phyloP scores from a whole-genome alignment of 805 yeast genomes.

The Kluyveromyces wickerhamii region DNA sequence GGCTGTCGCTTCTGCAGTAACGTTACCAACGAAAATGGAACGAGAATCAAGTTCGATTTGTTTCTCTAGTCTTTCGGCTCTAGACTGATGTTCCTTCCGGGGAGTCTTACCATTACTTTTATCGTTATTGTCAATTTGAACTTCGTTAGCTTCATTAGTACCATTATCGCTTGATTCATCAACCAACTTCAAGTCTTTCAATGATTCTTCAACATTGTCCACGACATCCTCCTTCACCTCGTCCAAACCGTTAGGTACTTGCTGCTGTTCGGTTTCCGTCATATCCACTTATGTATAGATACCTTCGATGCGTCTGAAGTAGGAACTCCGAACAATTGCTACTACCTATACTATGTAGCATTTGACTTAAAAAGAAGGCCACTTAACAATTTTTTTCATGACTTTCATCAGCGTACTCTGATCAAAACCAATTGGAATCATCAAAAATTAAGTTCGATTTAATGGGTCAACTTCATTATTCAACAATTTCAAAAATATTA shows the following conservation, averaged over 20 bases:
- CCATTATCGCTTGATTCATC: not conserved
- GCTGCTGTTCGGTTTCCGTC: slow-evolving; percentile 3
- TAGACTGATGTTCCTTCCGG: slow-evolving; percentile 1
- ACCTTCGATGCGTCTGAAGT: too few relatives aligned
- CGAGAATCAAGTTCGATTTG: slow-evolving; percentile 44
- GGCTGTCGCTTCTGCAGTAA: slow-evolving; percentile 42
- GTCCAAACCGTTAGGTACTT: not conserved
- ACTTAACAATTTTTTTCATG: too few relatives aligned
- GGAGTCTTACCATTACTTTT: not conserved
- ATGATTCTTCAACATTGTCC: not conserved
- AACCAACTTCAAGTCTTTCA: not conserved
- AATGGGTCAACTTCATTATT: too few relatives aligned
- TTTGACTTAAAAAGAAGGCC: too few relatives aligned
- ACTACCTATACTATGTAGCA: too few relatives aligned
- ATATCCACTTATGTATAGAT: slow-evolving; percentile 1
- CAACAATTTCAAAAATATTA: too few relatives aligned
- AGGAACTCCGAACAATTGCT: too few relatives aligned
- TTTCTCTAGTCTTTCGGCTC: slow-evolving; percentile 1
- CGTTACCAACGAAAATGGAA: slow-evolving; percentile 48
- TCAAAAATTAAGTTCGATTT: too few relatives aligned
- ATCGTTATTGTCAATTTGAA: not conserved
- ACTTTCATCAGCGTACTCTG: too few relatives aligned
- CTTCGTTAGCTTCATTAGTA: not conserved
- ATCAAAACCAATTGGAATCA: too few relatives aligned
- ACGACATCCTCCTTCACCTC: not conserved